Conservation (phyloP, 306 rosid species). For the Prunus fruticosa region DNA sequence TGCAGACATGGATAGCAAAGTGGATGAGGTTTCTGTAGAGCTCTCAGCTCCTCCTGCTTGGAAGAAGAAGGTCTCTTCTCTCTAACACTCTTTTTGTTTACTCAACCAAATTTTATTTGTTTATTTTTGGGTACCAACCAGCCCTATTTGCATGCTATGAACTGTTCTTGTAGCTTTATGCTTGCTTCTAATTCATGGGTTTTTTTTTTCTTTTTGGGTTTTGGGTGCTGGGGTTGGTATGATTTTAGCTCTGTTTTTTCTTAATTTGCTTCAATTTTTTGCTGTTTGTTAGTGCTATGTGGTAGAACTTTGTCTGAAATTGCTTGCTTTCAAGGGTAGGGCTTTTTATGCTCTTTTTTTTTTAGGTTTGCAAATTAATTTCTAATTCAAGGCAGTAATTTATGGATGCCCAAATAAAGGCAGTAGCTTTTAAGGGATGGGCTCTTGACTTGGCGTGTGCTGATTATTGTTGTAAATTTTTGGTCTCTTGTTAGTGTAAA, state of each 20-base stretch:
- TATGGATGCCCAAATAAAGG: slow-evolving; percentile 15
- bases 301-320: not conserved
- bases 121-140: not conserved
- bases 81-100: not conserved
- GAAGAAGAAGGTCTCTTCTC: slow-evolving; percentile 76
- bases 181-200: not conserved
- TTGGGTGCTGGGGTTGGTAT: not conserved
- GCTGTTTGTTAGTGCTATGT: not conserved
- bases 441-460: not conserved
- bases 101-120: not conserved
- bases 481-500: not conserved
- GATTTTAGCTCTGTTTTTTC: slow-evolving; percentile 15
- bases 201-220: not conserved
- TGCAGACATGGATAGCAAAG: slow-evolving; percentile 33
- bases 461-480: not conserved
- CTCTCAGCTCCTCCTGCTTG: slow-evolving; percentile 90
- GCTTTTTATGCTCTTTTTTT: not conserved
- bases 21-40: slow-evolving; percentile 67
- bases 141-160: not conserved
- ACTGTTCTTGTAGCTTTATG: not conserved
- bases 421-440: not conserved
- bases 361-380: not conserved
- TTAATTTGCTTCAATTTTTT: slow-evolving; percentile 10
- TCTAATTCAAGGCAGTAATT: slow-evolving; percentile 1
- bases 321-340: slow-evolving; percentile 8